Evolutionary conservation across 257 asterid genomes (phyloP), one percentile per base, ranked within the genome.

Genomic region (Forsythia suspensa): DNA sequence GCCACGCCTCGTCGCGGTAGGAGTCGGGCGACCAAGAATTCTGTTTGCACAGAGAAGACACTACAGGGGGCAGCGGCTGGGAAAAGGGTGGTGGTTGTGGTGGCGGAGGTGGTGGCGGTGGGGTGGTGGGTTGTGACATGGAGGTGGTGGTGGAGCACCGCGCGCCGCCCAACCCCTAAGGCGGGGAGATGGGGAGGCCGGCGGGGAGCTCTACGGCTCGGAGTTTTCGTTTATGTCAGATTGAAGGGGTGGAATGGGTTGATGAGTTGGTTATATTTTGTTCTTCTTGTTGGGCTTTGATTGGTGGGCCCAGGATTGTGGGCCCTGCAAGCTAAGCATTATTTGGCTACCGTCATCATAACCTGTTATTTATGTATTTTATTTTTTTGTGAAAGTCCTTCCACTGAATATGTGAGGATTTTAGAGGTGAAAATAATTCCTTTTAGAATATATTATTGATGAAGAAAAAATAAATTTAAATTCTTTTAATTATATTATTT

Each of bases 1-100:
- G 90, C 97, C 97, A 93, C 69, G 90, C 97, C 92, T 91, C 92
- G 36, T 93, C 91, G 61, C 94, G 93, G 78, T 71, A 82, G 38
- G 77, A 75, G 72, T 91, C 97, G 5, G 92, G 91, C 0, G 97
- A 93, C 97, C 97, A 93, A 0, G 97, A 87, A 34, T 84, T 91
- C 77, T 90, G 92, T 75, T 90, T 93, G 87, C 75, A 82, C 73
- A 91, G 61, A 8, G 90, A 63, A n/a, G 89, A 43, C 6, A 67
- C 67, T 67, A 76, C 67, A 3, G 36, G 82, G 7, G 80, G 82
- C 48, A 65, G 84, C 9, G 73, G 70, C 44, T 24, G 70, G 5
- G 66, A 70, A 0, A 76, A 65, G 9, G 81, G 75, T 8, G 77
- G 76, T 2, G 78, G 82, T n/a, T 21, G 67, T 13, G 16, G 18